These are phyloP conservation scores for Calonectria ilicicola DNA, from an alignment of 2,329 filamentous ascomycete genomes.

Conservation along the genomic window DNA sequence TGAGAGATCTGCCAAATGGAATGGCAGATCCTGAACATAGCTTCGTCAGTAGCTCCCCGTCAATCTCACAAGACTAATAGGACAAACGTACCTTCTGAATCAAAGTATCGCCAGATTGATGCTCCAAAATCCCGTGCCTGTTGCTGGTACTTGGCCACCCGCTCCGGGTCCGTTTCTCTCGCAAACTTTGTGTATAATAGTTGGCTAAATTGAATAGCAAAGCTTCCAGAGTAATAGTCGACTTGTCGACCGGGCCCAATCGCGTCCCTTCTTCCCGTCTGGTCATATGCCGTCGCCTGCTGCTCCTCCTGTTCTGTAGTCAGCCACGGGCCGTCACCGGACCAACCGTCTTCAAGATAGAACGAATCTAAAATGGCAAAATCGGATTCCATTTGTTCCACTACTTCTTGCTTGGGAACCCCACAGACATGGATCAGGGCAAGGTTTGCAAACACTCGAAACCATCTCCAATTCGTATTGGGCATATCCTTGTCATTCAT, in stretches of 20 bases:
- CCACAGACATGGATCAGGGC: conserved; percentile 57
- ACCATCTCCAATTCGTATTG: conserved; percentile 64
- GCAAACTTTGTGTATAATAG: conserved; percentile 59
- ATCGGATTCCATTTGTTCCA: conserved; percentile 54
- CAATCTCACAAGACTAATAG: fast-evolving
- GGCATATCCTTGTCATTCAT: conserved; percentile 61
- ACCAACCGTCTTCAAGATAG: conserved; percentile 59
- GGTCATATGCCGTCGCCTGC: conserved; percentile 10
- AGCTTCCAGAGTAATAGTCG: conserved; percentile 66
- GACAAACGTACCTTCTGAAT: conserved; percentile 51
- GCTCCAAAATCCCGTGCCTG: conserved; percentile 55
- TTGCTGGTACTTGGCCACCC: conserved; percentile 51
- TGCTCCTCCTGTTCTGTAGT: conserved; percentile 32
- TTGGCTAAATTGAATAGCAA: conserved; percentile 65
- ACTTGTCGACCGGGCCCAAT: conserved; percentile 51
- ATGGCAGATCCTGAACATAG: conserved; percentile 57
- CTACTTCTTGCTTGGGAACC: conserved; percentile 47
- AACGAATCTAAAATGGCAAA: conserved; percentile 58
- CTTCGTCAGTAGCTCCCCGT: background rate
- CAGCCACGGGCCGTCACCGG: conserved; percentile 58
- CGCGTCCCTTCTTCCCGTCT: conserved; percentile 36
- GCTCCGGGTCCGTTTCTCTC: conserved; percentile 51
- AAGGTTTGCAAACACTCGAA: conserved; percentile 62
- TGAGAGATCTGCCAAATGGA: conserved; percentile 63
- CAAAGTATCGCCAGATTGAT: conserved; percentile 62